These are phyloP conservation scores for Lipomyces kockii DNA, from an alignment of 805 yeast species.

Conservation along the genomic window DNA sequence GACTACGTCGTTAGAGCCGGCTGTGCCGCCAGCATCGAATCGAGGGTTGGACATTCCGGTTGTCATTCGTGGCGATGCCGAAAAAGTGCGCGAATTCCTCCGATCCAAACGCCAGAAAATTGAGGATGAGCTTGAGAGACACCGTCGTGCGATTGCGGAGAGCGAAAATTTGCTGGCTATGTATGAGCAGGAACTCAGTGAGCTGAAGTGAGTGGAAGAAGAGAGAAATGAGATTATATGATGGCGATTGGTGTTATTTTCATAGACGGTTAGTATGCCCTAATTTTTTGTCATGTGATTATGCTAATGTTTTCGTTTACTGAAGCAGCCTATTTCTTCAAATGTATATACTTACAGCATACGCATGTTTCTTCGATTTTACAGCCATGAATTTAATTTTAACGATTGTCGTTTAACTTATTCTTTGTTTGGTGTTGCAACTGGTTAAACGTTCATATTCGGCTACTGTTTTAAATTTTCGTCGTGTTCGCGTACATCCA, in stretches of 20 bases:
- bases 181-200: conserved; percentile 42
- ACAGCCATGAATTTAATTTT: too few relatives aligned
- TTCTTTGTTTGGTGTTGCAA: too few relatives aligned
- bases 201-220: conserved; percentile 5
- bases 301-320: background rate
- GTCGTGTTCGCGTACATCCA: too few relatives aligned
- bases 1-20: conserved; percentile 5
- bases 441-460: too few relatives aligned
- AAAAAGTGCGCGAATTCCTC: conserved; percentile 43
- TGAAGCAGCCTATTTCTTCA: background rate
- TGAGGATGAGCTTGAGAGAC: conserved; percentile 44
- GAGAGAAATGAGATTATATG: background rate
- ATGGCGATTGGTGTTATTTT: background rate
- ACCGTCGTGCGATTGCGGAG: conserved; percentile 38
- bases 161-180: conserved; percentile 41
- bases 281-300: background rate
- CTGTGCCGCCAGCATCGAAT: conserved; percentile 3
- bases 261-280: background rate
- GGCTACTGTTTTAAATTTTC: too few relatives aligned
- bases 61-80: conserved; percentile 39
- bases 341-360: background rate
- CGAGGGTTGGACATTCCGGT: conserved; percentile 39
- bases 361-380: too few relatives aligned
- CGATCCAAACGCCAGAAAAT: conserved; percentile 44
- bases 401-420: too few relatives aligned